phyloP scores from a whole-genome alignment of 331 rosid species.

The Cydonia oblonga region DNA sequence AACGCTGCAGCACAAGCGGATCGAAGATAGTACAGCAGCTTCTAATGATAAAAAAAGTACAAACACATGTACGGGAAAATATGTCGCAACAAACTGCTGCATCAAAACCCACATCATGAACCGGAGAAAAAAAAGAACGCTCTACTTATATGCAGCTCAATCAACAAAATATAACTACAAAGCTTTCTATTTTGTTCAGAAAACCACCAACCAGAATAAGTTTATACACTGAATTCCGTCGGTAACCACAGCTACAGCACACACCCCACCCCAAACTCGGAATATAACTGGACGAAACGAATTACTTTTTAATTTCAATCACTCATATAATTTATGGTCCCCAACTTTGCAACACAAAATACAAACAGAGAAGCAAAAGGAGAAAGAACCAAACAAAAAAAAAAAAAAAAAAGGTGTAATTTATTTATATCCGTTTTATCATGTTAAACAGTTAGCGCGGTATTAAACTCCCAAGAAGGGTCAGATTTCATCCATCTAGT shows the following conservation, averaged over 20 bases:
- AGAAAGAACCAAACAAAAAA: too few relatives aligned
- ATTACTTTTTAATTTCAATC: neutral
- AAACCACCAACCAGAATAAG: neutral
- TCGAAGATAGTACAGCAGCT: too few relatives aligned
- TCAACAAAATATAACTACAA: too few relatives aligned
- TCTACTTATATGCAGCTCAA: too few relatives aligned
- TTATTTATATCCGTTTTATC: neutral
- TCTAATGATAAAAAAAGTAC: too few relatives aligned
- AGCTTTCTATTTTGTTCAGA: neutral
- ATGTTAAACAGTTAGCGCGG: neutral
- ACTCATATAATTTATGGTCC: neutral
- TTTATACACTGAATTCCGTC: too few relatives aligned
- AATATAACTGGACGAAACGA: neutral
- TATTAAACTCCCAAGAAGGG: neutral
- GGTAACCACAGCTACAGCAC: neutral
- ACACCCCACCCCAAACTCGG: neutral
- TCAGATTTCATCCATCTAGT: conserved; percentile 11
- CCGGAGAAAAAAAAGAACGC: too few relatives aligned
- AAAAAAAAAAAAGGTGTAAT: neutral
- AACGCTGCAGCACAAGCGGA: too few relatives aligned
- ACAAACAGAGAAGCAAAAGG: neutral
- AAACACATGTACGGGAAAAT: neutral
- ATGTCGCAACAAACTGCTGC: neutral
- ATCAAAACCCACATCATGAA: too few relatives aligned
- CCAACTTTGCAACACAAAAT: neutral